Evolutionary conservation across 2,329 filamentous ascomycete genomes (phyloP).

Genomic region (Hypoxylon sp.): DNA sequence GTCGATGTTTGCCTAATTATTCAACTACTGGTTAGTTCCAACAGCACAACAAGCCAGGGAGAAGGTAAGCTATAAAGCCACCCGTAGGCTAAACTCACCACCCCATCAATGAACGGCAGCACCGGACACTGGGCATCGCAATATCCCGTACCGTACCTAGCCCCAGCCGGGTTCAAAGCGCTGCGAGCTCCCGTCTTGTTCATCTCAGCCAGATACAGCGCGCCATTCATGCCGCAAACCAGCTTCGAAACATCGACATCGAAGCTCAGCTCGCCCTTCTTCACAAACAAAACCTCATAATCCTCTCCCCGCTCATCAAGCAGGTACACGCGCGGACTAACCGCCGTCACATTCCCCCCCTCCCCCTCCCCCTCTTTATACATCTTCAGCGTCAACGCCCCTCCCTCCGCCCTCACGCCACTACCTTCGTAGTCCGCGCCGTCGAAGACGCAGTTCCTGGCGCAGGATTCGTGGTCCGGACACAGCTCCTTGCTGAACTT

Average conservation of each 20-base stretch:
- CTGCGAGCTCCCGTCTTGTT: constrained; percentile 71
- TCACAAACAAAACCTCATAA: constrained; percentile 66
- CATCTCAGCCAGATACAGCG: constrained; percentile 75
- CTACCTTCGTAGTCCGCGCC: constrained; percentile 61
- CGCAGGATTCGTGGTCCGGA: constrained; percentile 62
- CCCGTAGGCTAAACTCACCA: constrained; percentile 57
- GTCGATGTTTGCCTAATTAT: constrained; percentile 66
- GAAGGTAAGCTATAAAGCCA: constrained; percentile 1
- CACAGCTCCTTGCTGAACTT: constrained; percentile 59
- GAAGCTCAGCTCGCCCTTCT: constrained; percentile 74
- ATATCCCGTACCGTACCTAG: constrained; percentile 73
- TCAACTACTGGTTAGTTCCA: neutral
- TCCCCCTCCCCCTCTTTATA: constrained; percentile 53
- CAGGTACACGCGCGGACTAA: constrained; percentile 67
- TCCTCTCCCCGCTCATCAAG: constrained; percentile 56
- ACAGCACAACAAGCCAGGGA: neutral
- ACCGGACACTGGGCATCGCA: constrained; percentile 71
- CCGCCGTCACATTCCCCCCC: constrained; percentile 51
- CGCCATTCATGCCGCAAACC: constrained; percentile 76
- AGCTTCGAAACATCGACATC: constrained; percentile 75
- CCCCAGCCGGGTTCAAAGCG: constrained; percentile 68
- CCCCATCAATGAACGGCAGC: constrained; percentile 61
- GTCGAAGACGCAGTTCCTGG: constrained; percentile 66
- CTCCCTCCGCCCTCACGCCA: constrained; percentile 48
- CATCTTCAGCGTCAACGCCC: constrained; percentile 48